These are phyloP conservation scores for Achaetomiella virescens DNA, from an alignment of 495 filamentous ascomycete genomes.

Conservation along the genomic window DNA sequence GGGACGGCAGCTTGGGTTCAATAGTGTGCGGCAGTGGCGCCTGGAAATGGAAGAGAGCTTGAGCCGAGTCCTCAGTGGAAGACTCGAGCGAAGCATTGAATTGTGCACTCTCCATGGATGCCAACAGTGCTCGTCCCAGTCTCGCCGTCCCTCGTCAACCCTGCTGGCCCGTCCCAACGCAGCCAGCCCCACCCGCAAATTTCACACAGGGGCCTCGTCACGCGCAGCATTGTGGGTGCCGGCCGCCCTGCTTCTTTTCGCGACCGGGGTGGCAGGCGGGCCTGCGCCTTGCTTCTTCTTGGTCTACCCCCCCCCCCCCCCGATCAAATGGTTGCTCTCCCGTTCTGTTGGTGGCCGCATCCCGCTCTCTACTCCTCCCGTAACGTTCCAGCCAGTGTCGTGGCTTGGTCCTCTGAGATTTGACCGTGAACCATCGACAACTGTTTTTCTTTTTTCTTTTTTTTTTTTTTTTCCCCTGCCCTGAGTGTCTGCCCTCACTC, in stretches of 20 bases:
- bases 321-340: constrained; percentile 4
- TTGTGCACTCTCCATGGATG: no score
- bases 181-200: constrained; percentile 6
- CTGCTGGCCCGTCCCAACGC: not conserved
- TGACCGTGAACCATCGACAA: not conserved
- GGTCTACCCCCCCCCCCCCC: not conserved
- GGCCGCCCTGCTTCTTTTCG: not conserved
- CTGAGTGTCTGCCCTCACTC: not conserved
- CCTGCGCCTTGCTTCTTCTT: not conserved
- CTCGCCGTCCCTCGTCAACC: not conserved
- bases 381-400: not conserved
- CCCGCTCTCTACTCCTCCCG: not conserved
- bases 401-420: not conserved
- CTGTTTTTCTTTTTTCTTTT: not conserved
- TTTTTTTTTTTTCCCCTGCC: not conserved
- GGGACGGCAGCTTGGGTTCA: no score
- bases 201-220: constrained; percentile 12
- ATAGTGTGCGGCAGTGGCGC: no score
- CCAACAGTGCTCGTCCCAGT: no score
- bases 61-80: no score
- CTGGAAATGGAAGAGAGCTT: no score
- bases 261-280: not conserved
- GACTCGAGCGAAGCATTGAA: no score
- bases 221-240: constrained; percentile 5
- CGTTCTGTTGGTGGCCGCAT: not conserved